Base-by-base conservation (phyloP, 768 basidiomycete species). In the Tulasnella sp. region DNA sequence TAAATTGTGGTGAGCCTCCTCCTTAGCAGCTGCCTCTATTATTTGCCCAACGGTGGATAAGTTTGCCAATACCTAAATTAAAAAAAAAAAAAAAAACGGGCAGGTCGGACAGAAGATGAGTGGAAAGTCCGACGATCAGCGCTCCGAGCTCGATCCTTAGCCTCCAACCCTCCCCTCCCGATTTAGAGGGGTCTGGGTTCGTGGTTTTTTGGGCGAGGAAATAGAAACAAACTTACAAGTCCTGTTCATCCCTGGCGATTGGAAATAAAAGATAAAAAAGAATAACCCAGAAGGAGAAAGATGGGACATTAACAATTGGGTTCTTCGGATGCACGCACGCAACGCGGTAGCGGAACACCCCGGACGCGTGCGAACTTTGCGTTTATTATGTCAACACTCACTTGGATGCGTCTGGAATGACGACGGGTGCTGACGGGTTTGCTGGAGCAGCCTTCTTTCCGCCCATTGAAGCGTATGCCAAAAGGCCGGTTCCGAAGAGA, bases 11-110 rank as follows among this genome's bases (percentile, higher is more conserved):
- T 72, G 70, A 39, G 70, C 70, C 35, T 77, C 80, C 32, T 75
- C 91, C 85, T 92, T 93, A 87, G 94, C 93, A 70, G 93, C 93
- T 83, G 93, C 93, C 77, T 88, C 90, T 79, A 94, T 88, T 83
- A 93, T 94, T 73, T 90, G 90, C 83, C 88, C 86, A 85, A 95
- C 93, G 83, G 93, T 95, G 72, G 15, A 35, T 18, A 16, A 26
- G 20, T 18, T 3, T 70, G 39, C 16, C 23, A 26, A 32, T 32
- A 44, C 6, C 4, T 3, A 40, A 70, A 35, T 67, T 5, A 32
- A 35, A 26, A 23, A 70, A 32, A 18, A 35, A 37, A 16, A 32
- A 35, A 32, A 35, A 55, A 57, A 86, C 84, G 82, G 81, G 89
- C 83, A 51, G 32, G 81, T 84, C 79, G 84, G 85, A n/a, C n/a